Conservation (phyloP, 2,329 filamentous ascomycete genomes). For the Orbilia oligospora region DNA sequence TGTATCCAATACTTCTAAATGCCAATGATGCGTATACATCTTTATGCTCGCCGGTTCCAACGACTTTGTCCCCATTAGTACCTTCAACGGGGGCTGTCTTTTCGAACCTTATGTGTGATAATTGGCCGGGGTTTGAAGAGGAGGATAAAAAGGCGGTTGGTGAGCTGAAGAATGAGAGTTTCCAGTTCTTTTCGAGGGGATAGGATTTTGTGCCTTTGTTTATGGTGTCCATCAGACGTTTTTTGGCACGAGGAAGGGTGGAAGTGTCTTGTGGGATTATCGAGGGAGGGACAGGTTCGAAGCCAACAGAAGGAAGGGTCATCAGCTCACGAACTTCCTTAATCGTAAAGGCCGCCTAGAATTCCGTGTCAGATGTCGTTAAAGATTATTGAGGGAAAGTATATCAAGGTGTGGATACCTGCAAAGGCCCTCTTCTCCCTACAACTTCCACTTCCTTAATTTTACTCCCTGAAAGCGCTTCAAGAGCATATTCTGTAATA, state of each 20-base stretch:
- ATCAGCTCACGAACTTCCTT: constrained; percentile 93
- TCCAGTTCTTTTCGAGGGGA: constrained; percentile 77
- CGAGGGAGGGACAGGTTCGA: constrained; percentile 77
- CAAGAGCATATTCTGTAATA: constrained; percentile 86
- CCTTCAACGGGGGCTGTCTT: constrained; percentile 73
- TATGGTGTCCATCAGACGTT: constrained; percentile 71
- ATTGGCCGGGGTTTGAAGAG: constrained; percentile 68
- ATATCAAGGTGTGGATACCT: constrained; percentile 70
- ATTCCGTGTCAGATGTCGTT: constrained; percentile 61
- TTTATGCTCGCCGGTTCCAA: constrained; percentile 70
- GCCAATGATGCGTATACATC: constrained; percentile 78
- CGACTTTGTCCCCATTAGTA: constrained; percentile 70
- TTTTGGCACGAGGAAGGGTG: constrained; percentile 80
- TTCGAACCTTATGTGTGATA: constrained; percentile 79
- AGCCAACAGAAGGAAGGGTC: constrained; percentile 79
- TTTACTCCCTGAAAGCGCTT: constrained; percentile 78
- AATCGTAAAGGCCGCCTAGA: constrained; percentile 86
- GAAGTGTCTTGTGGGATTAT: constrained; percentile 78
- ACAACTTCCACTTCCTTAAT: constrained; percentile 88
- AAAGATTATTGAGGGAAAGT: not conserved
- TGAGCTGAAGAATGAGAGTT: constrained; percentile 85
- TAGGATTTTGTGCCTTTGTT: constrained; percentile 43
- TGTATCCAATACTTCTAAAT: constrained; percentile 96
- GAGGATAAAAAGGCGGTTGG: constrained; percentile 78
- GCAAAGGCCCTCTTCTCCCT: constrained; percentile 88